Evolutionary conservation across 1,139 yeast genomes (phyloP).

Genomic region (Yamadazyma diospyri): DNA sequence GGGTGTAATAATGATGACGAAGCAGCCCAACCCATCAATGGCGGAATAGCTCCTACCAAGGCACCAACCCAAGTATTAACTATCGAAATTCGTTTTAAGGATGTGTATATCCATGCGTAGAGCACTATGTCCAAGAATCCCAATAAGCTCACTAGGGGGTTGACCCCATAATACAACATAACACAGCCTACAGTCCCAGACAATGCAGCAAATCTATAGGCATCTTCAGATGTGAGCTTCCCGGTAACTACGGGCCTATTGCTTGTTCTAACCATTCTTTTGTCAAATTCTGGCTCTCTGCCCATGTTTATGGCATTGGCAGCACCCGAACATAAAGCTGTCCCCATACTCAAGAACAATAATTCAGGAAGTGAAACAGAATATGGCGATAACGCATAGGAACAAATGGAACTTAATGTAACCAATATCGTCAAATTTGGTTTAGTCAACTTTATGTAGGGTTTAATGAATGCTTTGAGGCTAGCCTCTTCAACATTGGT

Average conservation of each 20-base stretch:
- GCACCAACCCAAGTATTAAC: slow-evolving; percentile 99
- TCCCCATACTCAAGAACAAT: slow-evolving; percentile 74
- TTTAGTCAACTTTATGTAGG: slow-evolving; percentile 78
- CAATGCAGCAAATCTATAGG: slow-evolving; percentile 72
- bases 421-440: slow-evolving; percentile 87
- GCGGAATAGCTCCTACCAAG: slow-evolving; percentile 96
- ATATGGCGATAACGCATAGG: slow-evolving; percentile 88
- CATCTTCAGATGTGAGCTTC: slow-evolving; percentile 66
- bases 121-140: slow-evolving; percentile 77
- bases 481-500: slow-evolving; percentile 6
- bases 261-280: slow-evolving; percentile 83
- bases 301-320: slow-evolving; percentile 98
- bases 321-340: slow-evolving; percentile 83
- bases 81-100: slow-evolving; percentile 80
- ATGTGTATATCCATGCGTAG: slow-evolving; percentile 88
- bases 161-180: slow-evolving; percentile 75
- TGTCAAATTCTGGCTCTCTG: slow-evolving; percentile 87
- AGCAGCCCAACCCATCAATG: slow-evolving; percentile 99
- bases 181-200: slow-evolving; percentile 71
- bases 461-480: slow-evolving; percentile 39
- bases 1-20: slow-evolving; percentile 79
- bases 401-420: slow-evolving; percentile 86
- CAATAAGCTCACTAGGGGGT: slow-evolving; percentile 73
- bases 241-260: slow-evolving; percentile 92
- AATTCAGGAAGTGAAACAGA: slow-evolving; percentile 70